Base-by-base conservation (phyloP, 1,284 basidiomycete species). In the Ganoderma lucidum region DNA sequence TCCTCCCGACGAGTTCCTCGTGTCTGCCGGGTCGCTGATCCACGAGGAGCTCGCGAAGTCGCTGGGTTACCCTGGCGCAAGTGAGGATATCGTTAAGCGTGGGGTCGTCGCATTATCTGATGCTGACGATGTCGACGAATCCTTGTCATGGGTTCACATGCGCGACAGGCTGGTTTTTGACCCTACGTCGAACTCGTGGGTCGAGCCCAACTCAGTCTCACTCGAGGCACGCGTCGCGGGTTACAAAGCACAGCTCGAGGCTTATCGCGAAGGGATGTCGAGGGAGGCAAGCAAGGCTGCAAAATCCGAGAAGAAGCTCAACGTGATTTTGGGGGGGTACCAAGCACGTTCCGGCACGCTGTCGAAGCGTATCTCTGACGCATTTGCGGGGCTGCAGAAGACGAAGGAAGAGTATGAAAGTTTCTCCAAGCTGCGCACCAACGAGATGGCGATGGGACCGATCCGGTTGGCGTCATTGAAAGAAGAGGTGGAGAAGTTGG, bases 271-370 rank as follows among this genome's bases (percentile, higher is more conserved):
- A n/a, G 81, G 83, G 59, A 96, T 99, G 91, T 82, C 90, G n/a
- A 90, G 88, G 75, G 93, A 95, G 76, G 95, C 95, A 0, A 87
- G 85, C 61, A 94, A 93, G 76, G 93, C 94, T 0, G 82, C 88
- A 53, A 99, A 99, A 83, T 81, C 87, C 5, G 98, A 99, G 84
- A 98, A 97, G 88, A 97, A 96, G 81, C 88, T 99, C 23, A 88
- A 85, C 15, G 90, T 97, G 73, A 88, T 90, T 30, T 87, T 99
- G 8, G 97, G 96, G 53, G 98, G 98, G 2, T 99, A 99, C 81
- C 90, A 95, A 77, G 87, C 88, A 48, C 89, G 97, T 17, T 91
- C 92, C 55, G 87, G 87, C 74, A 88, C 90, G 56, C 85, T 97
- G 8, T 83, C 86, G 17, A 89, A 89, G 76, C 88, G 91, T 8